phyloP scores from a whole-genome alignment of 345 rosid species.

The Pseudoturritis turrita region DNA sequence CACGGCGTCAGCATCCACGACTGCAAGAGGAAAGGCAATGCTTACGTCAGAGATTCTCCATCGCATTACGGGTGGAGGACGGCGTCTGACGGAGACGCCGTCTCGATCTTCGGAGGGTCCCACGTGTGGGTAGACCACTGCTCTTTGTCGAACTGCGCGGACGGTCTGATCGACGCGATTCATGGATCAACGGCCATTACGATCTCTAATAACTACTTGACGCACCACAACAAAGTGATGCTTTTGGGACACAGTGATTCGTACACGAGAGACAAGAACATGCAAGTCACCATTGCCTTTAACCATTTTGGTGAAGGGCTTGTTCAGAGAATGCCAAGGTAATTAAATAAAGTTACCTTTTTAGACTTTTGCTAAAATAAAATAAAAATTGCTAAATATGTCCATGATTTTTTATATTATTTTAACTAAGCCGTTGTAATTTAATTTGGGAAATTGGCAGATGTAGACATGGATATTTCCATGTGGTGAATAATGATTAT shows the following conservation, averaged over 20 bases:
- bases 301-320: slow-evolving; percentile 73
- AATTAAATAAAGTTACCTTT: not conserved
- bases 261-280: slow-evolving; percentile 48
- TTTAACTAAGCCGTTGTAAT: not conserved
- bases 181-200: slow-evolving; percentile 60
- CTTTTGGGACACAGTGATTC: slow-evolving; percentile 62
- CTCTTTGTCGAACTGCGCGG: slow-evolving; percentile 52
- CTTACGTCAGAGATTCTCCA: slow-evolving; percentile 59
- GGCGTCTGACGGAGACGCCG: slow-evolving; percentile 55
- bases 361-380: not conserved
- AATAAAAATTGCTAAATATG: too few species aligned
- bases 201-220: slow-evolving; percentile 52
- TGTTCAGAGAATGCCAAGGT: slow-evolving; percentile 73
- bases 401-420: not conserved
- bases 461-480: slow-evolving; percentile 64
- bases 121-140: slow-evolving; percentile 70
- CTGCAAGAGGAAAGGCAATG: slow-evolving; percentile 54
- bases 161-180: slow-evolving; percentile 57
- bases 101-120: slow-evolving; percentile 58
- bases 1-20: slow-evolving; percentile 56
- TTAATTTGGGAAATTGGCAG: slow-evolving; percentile 23
- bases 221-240: slow-evolving; percentile 62
- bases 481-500: slow-evolving; percentile 67
- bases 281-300: slow-evolving; percentile 68
- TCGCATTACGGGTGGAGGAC: slow-evolving; percentile 62